Conservation (phyloP, 768 basidiomycete species). For the Pluteus cervinus region DNA sequence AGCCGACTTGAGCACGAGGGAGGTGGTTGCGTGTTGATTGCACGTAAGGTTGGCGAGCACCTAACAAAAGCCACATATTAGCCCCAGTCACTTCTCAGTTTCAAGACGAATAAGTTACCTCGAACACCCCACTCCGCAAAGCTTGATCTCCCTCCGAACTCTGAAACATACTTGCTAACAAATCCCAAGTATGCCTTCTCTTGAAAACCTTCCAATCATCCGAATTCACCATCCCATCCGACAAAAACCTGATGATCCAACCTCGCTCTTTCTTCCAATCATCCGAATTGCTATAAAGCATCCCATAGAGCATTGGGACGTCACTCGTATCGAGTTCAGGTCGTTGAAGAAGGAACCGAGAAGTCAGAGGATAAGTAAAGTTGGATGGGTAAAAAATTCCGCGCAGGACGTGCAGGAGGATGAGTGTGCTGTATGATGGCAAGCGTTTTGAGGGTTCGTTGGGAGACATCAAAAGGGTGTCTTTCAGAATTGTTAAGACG, state of each 20-base stretch:
- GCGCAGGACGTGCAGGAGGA: conserved; percentile 77
- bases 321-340: conserved; percentile 74
- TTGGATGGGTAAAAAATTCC: conserved; percentile 83
- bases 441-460: conserved; percentile 44
- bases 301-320: conserved; percentile 85
- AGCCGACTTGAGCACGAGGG: conserved; percentile 65
- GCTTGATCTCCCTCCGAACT: conserved; percentile 47
- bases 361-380: conserved; percentile 81
- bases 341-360: conserved; percentile 86
- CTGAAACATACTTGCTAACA: conserved; percentile 79
- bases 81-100: background rate
- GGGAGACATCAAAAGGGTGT: conserved; percentile 41
- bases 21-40: conserved; percentile 61
- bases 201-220: conserved; percentile 81
- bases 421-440: conserved; percentile 73
- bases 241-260: conserved; percentile 82
- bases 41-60: conserved; percentile 71
- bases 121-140: conserved; percentile 56
- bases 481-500: conserved; percentile 60
- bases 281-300: conserved; percentile 77
- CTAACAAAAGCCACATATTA: conserved; percentile 25
- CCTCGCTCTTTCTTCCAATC: conserved; percentile 84
- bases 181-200: conserved; percentile 83
- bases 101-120: conserved; percentile 37
- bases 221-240: conserved; percentile 70